Conservation (phyloP, 805 yeast genomes). For the Metschnikowia dekortorum region DNA sequence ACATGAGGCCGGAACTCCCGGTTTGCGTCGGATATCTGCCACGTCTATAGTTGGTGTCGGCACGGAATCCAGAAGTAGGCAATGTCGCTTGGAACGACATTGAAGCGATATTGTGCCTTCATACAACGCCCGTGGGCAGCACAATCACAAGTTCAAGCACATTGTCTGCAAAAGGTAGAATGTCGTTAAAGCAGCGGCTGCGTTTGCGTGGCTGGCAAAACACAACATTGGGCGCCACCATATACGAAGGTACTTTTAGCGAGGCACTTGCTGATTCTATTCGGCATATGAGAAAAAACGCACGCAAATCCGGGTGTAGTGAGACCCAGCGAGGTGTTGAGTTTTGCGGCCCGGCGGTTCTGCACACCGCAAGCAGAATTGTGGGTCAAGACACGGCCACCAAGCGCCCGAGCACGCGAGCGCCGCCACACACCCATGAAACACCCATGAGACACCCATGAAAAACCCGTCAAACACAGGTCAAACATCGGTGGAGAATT, state of each 20-base stretch:
- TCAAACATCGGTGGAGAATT: not conserved
- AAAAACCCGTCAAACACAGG: not conserved
- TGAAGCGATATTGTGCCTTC: not conserved
- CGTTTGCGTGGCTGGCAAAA: not conserved
- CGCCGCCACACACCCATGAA: not conserved
- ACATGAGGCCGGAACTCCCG: too few relatives aligned
- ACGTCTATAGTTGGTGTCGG: too few relatives aligned
- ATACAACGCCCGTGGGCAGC: too few relatives aligned
- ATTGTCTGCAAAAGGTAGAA: not conserved
- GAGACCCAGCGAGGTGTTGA: not conserved
- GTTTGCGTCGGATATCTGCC: too few relatives aligned
- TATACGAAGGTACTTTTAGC: not conserved
- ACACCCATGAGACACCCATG: not conserved
- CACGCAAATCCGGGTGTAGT: not conserved
- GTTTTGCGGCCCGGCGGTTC: not conserved
- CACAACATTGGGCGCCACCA: not conserved
- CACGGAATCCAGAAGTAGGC: too few relatives aligned
- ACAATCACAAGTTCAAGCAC: too few relatives aligned
- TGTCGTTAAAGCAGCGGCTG: not conserved
- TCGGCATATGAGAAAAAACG: not conserved
- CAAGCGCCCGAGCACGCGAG: too few relatives aligned
- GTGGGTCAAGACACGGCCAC: too few relatives aligned
- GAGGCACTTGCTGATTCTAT: not conserved
- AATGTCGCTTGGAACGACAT: not conserved
- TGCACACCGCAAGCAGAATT: not conserved